Conservation (phyloP, 179 eudicot species). For the Silene coronaria region DNA sequence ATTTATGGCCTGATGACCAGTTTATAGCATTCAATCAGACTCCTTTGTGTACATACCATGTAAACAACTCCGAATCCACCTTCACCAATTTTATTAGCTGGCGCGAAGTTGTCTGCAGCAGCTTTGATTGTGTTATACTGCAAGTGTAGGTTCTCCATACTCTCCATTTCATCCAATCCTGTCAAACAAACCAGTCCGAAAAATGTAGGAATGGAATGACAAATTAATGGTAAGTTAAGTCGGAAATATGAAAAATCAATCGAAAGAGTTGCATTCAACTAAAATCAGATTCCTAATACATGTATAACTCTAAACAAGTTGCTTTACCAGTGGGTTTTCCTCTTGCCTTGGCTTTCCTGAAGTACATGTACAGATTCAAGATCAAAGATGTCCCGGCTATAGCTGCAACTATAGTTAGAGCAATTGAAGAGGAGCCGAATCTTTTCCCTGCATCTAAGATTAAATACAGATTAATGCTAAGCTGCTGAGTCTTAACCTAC, state of each 20-base stretch:
- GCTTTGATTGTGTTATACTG: slow-evolving; percentile 24
- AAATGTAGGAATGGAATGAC: no score
- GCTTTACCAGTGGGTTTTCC: slow-evolving; percentile 26
- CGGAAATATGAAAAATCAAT: no score
- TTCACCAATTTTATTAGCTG: slow-evolving; percentile 26
- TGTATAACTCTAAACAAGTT: background rate
- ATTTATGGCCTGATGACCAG: no score
- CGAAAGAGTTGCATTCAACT: no score
- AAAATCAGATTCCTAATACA: background rate
- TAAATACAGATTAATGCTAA: background rate
- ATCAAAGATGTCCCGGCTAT: slow-evolving; percentile 16
- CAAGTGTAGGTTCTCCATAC: slow-evolving; percentile 25
- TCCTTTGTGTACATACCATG: slow-evolving; percentile 24
- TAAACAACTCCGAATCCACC: slow-evolving; percentile 53
- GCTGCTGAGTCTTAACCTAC: no score
- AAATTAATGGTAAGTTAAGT: no score
- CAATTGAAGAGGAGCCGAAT: background rate
- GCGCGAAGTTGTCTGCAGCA: slow-evolving; percentile 38
- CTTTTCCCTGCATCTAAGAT: slow-evolving; percentile 15
- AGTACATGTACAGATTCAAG: slow-evolving; percentile 9
- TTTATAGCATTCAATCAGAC: no score
- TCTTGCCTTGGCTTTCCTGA: slow-evolving; percentile 13
- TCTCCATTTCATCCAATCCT: slow-evolving; percentile 26
- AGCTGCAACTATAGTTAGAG: slow-evolving; percentile 12
- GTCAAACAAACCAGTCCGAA: background rate